Evolutionary conservation across 345 rosid species (phyloP).

Genomic region (Euclidium syriacum): DNA sequence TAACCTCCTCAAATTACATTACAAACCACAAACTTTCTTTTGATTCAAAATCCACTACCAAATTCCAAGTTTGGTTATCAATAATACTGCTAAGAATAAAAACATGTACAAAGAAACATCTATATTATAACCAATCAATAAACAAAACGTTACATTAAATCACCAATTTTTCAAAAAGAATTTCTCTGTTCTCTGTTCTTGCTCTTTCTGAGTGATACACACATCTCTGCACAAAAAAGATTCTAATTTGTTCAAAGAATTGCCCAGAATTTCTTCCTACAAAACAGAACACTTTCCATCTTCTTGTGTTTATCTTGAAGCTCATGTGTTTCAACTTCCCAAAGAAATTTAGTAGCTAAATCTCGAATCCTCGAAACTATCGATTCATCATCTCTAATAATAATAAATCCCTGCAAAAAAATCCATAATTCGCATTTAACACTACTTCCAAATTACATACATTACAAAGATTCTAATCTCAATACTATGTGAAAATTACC

Average conservation of each 20-base stretch:
- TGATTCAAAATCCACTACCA: background rate
- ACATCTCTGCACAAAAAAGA: too few species aligned
- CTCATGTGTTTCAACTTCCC: conserved; percentile 66
- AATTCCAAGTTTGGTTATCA: background rate
- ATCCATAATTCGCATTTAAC: background rate
- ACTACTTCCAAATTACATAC: background rate
- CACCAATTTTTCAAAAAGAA: background rate
- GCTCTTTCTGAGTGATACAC: background rate
- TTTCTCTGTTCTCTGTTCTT: background rate
- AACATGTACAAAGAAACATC: conserved; percentile 11
- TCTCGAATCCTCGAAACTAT: conserved; percentile 50
- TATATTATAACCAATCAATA: background rate
- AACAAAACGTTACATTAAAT: conserved; percentile 11
- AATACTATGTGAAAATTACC: conserved; percentile 35
- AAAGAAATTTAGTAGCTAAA: conserved; percentile 65
- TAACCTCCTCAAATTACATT: background rate
- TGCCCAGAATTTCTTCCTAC: conserved; percentile 92
- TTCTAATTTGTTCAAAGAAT: conserved; percentile 32
- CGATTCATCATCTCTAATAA: conserved; percentile 69
- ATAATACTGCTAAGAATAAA: background rate
- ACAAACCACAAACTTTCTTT: background rate
- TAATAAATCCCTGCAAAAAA: conserved; percentile 65
- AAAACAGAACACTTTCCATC: conserved; percentile 55
- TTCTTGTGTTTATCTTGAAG: conserved; percentile 56
- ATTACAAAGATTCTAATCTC: background rate